phyloP scores from a whole-genome alignment of 177 flowering plant species.

The Vitis hybrid region DNA sequence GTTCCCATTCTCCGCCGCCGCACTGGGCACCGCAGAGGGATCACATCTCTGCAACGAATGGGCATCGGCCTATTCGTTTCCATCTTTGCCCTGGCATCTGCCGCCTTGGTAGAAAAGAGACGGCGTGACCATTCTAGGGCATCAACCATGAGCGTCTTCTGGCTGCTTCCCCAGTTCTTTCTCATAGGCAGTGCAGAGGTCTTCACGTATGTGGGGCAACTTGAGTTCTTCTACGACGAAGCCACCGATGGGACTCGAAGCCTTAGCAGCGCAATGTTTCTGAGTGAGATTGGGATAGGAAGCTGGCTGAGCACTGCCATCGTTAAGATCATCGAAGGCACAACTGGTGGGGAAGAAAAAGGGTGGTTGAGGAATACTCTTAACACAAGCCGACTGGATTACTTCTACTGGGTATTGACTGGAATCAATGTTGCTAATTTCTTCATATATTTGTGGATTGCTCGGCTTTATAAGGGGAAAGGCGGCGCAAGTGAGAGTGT shows the following conservation, averaged over 20 bases:
- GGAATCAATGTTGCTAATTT: conserved; percentile 51
- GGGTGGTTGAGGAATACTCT: conserved; percentile 63
- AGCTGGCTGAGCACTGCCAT: conserved; percentile 65
- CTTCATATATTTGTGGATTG: conserved; percentile 39
- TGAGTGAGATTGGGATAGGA: conserved; percentile 66
- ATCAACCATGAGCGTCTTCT: conserved; percentile 35
- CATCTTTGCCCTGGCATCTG: conserved; percentile 44
- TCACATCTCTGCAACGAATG: conserved; percentile 72
- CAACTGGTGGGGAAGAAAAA: conserved; percentile 45
- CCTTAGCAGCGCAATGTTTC: conserved; percentile 64
- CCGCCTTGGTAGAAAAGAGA: conserved; percentile 55
- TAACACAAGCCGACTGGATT: conserved; percentile 51
- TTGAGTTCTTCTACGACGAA: conserved; percentile 76
- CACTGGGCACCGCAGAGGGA: conserved; percentile 65
- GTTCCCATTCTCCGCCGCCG: conserved; percentile 56
- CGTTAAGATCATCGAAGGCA: conserved; percentile 36
- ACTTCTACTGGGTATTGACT: conserved; percentile 65
- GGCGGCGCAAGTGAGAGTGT: conserved; percentile 17
- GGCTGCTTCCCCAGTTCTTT: conserved; percentile 68
- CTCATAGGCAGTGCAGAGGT: conserved; percentile 65
- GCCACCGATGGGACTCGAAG: conserved; percentile 73
- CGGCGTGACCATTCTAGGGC: conserved; percentile 30
- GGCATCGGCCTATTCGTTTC: conserved; percentile 68
- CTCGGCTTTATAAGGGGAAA: conserved; percentile 37
- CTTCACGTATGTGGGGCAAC: conserved; percentile 68